These are phyloP conservation scores for Tolypocladium tropicale DNA, from an alignment of 2,329 filamentous ascomycete genomes.

Conservation along the genomic window DNA sequence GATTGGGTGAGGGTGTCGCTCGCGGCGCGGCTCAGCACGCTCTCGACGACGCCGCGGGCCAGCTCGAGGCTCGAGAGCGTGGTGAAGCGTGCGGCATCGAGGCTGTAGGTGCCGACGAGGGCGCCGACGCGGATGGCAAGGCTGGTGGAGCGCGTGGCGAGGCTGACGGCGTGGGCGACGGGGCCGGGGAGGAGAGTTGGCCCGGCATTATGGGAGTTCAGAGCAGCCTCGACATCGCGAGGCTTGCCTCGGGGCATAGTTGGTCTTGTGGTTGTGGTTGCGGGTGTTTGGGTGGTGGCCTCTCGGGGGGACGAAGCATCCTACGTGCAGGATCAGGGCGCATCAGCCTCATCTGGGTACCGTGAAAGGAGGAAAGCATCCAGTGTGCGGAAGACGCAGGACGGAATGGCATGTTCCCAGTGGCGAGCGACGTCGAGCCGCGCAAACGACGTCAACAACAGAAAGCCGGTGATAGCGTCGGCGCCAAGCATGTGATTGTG, in stretches of 20 bases:
- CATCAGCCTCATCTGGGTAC: neutral
- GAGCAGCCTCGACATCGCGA: slow-evolving; percentile 6
- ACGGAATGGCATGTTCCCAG: neutral
- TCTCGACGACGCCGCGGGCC: slow-evolving; percentile 43
- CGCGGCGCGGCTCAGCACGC: slow-evolving; percentile 41
- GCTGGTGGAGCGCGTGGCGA: slow-evolving; percentile 49
- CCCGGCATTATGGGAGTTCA: slow-evolving; percentile 12
- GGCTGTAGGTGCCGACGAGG: slow-evolving; percentile 38
- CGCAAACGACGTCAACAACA: neutral
- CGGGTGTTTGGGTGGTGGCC: neutral
- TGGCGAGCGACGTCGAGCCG: neutral
- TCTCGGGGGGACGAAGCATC: neutral
- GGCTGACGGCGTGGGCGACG: slow-evolving; percentile 48
- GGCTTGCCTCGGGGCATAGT: neutral
- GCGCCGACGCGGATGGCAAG: slow-evolving; percentile 44
- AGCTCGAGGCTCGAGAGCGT: slow-evolving; percentile 48
- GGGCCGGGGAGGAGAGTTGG: slow-evolving; percentile 46
- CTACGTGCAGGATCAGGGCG: neutral
- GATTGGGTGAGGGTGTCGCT: slow-evolving; percentile 36
- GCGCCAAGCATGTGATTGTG: neutral
- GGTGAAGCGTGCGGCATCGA: slow-evolving; percentile 44
- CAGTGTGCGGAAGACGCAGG: no score
- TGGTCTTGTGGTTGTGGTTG: neutral
- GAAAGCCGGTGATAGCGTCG: neutral
- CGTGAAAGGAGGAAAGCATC: neutral